phyloP scores from a whole-genome alignment of 129 eudicot species.

The Pittosporum tobira region DNA sequence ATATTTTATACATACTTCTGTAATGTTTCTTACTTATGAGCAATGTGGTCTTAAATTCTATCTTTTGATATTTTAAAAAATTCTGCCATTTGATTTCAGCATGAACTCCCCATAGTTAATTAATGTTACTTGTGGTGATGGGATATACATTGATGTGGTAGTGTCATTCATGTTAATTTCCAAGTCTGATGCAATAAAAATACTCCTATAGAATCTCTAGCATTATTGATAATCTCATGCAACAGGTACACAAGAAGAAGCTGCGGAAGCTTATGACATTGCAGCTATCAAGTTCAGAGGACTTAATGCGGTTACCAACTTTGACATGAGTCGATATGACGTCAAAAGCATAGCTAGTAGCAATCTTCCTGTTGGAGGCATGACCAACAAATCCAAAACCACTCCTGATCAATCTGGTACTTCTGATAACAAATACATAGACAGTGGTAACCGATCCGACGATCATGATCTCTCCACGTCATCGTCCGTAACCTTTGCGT shows the following conservation, averaged over 20 bases:
- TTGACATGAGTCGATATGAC: conserved; percentile 88
- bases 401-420: conserved; percentile 9
- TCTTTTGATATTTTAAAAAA: no score
- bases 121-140: no score
- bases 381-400: conserved; percentile 45
- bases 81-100: no score
- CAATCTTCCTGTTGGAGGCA: conserved; percentile 66
- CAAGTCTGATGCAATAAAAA: no score
- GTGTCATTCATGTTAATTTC: no score
- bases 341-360: conserved; percentile 60
- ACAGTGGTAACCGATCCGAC: conserved; percentile 6
- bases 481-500: conserved; percentile 10
- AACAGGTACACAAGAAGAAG: conserved; percentile 89
- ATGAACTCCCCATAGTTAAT: no score
- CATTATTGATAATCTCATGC: no score
- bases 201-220: no score
- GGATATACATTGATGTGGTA: no score
- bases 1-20: no score
- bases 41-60: no score
- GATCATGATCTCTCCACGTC: conserved; percentile 21
- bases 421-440: conserved; percentile 24
- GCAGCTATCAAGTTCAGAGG: conserved; percentile 92
- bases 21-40: no score
- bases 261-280: conserved; percentile 88
- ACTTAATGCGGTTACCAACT: conserved; percentile 74